A percentile compares a stretch with the other conserved stretches of the same genome.
phyloP scores from a whole-genome alignment of 2,329 filamentous ascomycete species.

The Colletotrichum sp. region DNA sequence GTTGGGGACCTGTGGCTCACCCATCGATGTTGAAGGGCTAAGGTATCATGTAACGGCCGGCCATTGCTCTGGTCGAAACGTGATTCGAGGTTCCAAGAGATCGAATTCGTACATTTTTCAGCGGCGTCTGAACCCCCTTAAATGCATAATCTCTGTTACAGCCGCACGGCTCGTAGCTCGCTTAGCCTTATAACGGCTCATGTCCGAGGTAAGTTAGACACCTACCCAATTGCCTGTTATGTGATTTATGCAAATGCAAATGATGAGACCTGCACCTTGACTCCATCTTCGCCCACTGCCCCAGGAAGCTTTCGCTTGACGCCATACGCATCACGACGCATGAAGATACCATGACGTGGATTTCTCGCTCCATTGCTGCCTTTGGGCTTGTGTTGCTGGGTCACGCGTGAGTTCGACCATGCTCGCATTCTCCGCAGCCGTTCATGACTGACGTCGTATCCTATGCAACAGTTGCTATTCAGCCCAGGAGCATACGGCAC shows the following conservation, averaged over 20 bases:
- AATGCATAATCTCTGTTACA: background rate
- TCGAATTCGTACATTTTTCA: background rate
- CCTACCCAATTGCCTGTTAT: background rate
- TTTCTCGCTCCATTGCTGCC: constrained; percentile 73
- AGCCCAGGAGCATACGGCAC: constrained; percentile 85
- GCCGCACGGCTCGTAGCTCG: background rate
- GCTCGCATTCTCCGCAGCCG: background rate
- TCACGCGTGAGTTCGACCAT: constrained; percentile 74
- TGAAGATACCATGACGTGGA: constrained; percentile 65
- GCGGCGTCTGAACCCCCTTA: background rate
- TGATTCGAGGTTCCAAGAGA: background rate
- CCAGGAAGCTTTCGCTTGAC: background rate
- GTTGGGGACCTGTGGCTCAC: background rate
- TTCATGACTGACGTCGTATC: constrained; percentile 19
- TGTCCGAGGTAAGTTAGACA: background rate
- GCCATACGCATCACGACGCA: background rate
- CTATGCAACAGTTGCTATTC: constrained; percentile 80
- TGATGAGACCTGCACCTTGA: background rate
- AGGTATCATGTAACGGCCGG: background rate
- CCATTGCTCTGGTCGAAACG: background rate
- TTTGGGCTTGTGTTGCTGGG: constrained; percentile 80
- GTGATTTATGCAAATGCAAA: background rate
- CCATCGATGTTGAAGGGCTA: background rate
- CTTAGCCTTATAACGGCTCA: background rate
- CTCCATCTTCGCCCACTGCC: background rate